Evolutionary conservation across 2,329 filamentous ascomycete species (phyloP).

Genomic region (Lecanicillium sp.): DNA sequence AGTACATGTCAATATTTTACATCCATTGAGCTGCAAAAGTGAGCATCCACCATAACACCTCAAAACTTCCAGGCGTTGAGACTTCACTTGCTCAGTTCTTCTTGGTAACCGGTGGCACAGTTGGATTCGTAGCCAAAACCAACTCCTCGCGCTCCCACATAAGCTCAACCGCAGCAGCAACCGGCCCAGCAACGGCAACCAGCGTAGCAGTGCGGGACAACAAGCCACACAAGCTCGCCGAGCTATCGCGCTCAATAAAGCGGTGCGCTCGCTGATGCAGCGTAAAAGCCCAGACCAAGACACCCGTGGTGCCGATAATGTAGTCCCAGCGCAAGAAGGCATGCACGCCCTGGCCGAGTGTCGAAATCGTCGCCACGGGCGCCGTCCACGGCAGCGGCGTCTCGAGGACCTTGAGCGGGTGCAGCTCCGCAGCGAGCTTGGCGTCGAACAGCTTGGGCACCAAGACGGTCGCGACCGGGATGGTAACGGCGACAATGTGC

Average conservation of each 20-base stretch:
- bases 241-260: constrained; percentile 2
- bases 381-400: constrained; percentile 10
- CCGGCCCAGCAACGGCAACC: constrained; percentile 9
- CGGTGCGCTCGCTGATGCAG: constrained; percentile 8
- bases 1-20: too few species aligned
- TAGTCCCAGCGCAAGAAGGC: constrained; percentile 14
- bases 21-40: too few species aligned
- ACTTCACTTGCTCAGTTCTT: neutral
- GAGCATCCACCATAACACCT: too few species aligned
- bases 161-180: constrained; percentile 12
- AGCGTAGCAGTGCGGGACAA: constrained; percentile 7
- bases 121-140: constrained; percentile 3
- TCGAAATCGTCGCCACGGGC: constrained; percentile 8
- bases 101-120: neutral
- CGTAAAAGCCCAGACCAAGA: constrained; percentile 12
- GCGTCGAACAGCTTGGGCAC: constrained; percentile 9
- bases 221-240: neutral
- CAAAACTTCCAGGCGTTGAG: too few species aligned
- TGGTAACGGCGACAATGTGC: constrained; percentile 8
- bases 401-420: constrained; percentile 11
- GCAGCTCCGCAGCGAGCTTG: constrained; percentile 7
- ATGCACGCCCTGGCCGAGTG: constrained; percentile 12
- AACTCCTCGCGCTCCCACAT: constrained; percentile 16
- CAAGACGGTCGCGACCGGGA: constrained; percentile 7
- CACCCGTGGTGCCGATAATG: constrained; percentile 10